Conservation (phyloP, 805 yeast species). For the Saccharomycopsis selenospora region DNA sequence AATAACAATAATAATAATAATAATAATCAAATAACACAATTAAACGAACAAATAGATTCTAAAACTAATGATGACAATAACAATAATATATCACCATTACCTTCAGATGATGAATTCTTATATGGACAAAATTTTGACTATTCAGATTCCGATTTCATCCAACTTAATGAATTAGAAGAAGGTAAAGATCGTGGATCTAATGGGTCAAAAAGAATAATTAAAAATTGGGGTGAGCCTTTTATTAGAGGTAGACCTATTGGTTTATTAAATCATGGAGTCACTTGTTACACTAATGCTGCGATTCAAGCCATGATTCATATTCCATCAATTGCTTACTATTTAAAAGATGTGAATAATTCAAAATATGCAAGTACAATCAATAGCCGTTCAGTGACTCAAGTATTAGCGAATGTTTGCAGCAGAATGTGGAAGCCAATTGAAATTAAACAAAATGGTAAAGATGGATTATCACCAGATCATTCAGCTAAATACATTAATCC, state of each 20-base stretch:
- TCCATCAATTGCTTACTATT: conserved; percentile 83
- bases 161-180: conserved; percentile 51
- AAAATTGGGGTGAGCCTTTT: conserved; percentile 60
- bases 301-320: conserved; percentile 85
- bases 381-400: conserved; percentile 54
- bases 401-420: conserved; percentile 58
- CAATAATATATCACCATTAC: neutral
- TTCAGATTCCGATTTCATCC: conserved; percentile 38
- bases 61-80: neutral
- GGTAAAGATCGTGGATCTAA: conserved; percentile 59
- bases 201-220: conserved; percentile 48
- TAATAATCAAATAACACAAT: neutral
- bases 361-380: conserved; percentile 41
- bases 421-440: conserved; percentile 49
- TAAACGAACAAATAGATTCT: neutral
- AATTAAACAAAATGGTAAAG: neutral
- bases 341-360: conserved; percentile 51
- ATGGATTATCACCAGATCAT: neutral
- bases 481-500: conserved; percentile 63
- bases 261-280: conserved; percentile 83
- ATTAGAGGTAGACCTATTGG: conserved; percentile 52
- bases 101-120: conserved; percentile 14
- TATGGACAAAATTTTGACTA: conserved; percentile 21
- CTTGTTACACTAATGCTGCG: conserved; percentile 95
- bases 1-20: neutral